These are phyloP conservation scores for Albifimbria verrucaria DNA, from an alignment of 2,329 filamentous ascomycete genomes.

Conservation along the genomic window DNA sequence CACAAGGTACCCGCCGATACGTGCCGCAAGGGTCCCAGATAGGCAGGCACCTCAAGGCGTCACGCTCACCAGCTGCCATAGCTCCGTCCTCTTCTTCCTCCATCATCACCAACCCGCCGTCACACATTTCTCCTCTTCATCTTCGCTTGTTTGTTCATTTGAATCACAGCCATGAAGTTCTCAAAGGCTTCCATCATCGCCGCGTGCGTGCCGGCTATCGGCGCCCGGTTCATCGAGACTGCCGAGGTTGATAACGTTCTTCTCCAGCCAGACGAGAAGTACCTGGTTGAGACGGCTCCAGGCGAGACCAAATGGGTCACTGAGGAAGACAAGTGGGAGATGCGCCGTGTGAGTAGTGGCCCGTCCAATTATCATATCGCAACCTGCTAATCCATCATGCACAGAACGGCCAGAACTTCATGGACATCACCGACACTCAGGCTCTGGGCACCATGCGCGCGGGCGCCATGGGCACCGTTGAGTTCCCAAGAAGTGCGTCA, in stretches of 20 bases:
- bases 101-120: conserved; percentile 5
- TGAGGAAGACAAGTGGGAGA: conserved; percentile 91
- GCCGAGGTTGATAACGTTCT: conserved; percentile 49
- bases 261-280: conserved; percentile 42
- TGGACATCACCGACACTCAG: conserved; percentile 82
- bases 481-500: conserved; percentile 63
- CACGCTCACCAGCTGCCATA: not conserved
- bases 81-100: conserved; percentile 8
- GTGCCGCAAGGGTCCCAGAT: no score
- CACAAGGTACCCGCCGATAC: not conserved
- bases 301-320: conserved; percentile 84
- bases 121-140: conserved; percentile 1
- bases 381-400: conserved; percentile 6
- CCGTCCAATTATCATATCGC: not conserved
- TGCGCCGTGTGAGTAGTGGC: conserved; percentile 65
- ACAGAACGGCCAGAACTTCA: conserved; percentile 82
- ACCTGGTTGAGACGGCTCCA: conserved; percentile 79
- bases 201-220: conserved; percentile 50
- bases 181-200: conserved; percentile 50
- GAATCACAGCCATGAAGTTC: conserved; percentile 45
- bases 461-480: conserved; percentile 29
- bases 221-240: conserved; percentile 54
- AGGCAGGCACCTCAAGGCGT: not conserved
- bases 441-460: conserved; percentile 49
- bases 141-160: not conserved